A percentile compares a stretch with the other conserved stretches of the same genome.
Conservation (phyloP, 805 yeast genomes). For the Metschnikowia similis region DNA sequence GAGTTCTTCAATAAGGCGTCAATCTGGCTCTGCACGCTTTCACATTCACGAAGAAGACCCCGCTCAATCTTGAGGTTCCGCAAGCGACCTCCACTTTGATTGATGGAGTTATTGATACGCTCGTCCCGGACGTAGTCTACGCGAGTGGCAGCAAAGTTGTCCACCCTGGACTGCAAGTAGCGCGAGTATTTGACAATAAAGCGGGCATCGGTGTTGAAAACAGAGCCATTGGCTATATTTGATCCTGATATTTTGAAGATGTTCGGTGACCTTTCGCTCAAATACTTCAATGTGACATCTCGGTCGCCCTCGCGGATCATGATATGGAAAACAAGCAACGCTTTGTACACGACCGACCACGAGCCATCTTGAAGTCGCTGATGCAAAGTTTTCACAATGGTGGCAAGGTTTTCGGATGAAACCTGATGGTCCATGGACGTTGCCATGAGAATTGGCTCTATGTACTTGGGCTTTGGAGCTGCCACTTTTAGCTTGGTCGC, state of each 20-base stretch:
- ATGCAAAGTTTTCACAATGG: conserved; percentile 63
- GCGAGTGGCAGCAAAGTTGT: conserved; percentile 59
- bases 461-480: conserved; percentile 95
- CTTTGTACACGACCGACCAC: conserved; percentile 88
- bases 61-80: conserved; percentile 63
- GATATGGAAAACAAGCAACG: conserved; percentile 79
- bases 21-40: conserved; percentile 79
- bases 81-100: conserved; percentile 55
- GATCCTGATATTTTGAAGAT: conserved; percentile 45
- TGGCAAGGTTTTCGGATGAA: conserved; percentile 51
- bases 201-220: conserved; percentile 45
- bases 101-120: conserved; percentile 41
- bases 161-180: conserved; percentile 65
- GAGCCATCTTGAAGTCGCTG: conserved; percentile 69
- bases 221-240: conserved; percentile 34
- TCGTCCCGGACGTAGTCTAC: conserved; percentile 79
- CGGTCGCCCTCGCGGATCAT: conserved; percentile 90
- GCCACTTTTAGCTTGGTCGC: conserved; percentile 63
- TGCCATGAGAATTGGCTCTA: conserved; percentile 83
- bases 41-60: conserved; percentile 81
- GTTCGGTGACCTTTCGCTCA: conserved; percentile 43
- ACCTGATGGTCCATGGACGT: conserved; percentile 48
- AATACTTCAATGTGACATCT: conserved; percentile 64
- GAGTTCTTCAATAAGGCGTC: conserved; percentile 69
- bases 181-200: conserved; percentile 63